phyloP scores from a whole-genome alignment of 768 basidiomycete genomes.

The Russula sp. region DNA sequence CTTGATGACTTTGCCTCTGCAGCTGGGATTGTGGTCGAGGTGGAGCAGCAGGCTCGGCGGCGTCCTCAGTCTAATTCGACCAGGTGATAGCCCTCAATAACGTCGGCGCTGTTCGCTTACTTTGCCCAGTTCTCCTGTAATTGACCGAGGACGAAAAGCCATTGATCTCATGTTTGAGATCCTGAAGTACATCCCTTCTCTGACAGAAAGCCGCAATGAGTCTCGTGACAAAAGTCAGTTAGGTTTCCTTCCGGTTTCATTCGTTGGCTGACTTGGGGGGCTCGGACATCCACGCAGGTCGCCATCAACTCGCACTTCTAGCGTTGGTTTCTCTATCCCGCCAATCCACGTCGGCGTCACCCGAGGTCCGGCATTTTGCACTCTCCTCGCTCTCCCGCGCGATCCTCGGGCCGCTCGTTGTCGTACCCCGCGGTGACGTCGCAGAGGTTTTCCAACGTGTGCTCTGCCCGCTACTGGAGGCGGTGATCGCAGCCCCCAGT shows the following conservation, averaged over 20 bases:
- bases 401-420: slow-evolving; percentile 19
- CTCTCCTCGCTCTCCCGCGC: slow-evolving; percentile 51
- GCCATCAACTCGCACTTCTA: slow-evolving; percentile 21
- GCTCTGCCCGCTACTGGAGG: slow-evolving; percentile 87
- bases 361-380: slow-evolving; percentile 33
- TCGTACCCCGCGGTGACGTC: slow-evolving; percentile 48
- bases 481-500: slow-evolving; percentile 78
- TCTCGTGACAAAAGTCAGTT: slow-evolving; percentile 36
- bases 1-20: slow-evolving; percentile 81
- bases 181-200: slow-evolving; percentile 52
- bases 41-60: slow-evolving; percentile 47
- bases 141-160: slow-evolving; percentile 77
- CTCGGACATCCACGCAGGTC: not conserved
- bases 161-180: slow-evolving; percentile 74
- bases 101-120: slow-evolving; percentile 6
- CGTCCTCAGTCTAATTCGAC: slow-evolving; percentile 42
- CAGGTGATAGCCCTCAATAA: slow-evolving; percentile 36
- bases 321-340: slow-evolving; percentile 15
- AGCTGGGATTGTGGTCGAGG: slow-evolving; percentile 55
- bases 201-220: slow-evolving; percentile 43
- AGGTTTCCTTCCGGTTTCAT: not conserved
- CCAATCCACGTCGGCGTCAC: slow-evolving; percentile 15
- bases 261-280: not conserved
- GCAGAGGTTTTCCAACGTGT: slow-evolving; percentile 84
- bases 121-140: slow-evolving; percentile 52